Percentiles rank a stretch among this genome's conserved stretches.
phyloP scores from a whole-genome alignment of 192 early-diverging fungal species.

The Kappamyces sp. region DNA sequence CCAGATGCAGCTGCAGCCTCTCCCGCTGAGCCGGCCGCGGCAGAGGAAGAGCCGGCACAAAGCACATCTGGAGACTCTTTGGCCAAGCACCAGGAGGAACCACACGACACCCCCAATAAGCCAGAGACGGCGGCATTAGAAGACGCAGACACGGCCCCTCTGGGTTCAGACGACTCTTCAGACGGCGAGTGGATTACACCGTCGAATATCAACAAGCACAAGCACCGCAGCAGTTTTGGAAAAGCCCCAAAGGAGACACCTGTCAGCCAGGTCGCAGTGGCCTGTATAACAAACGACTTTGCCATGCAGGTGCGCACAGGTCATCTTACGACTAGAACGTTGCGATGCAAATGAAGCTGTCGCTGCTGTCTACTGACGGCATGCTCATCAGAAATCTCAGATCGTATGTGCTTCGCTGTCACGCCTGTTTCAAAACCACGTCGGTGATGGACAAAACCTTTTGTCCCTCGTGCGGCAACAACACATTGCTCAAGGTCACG shows the following conservation, averaged over 20 bases:
- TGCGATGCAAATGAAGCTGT: slow-evolving; percentile 84
- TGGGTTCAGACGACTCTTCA: background rate
- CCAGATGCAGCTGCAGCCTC: slow-evolving; percentile 1
- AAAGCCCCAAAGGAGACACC: slow-evolving; percentile 16
- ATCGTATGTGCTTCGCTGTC: slow-evolving; percentile 89
- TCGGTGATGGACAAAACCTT: slow-evolving; percentile 84
- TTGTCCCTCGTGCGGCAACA: slow-evolving; percentile 86
- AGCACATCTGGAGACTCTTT: background rate
- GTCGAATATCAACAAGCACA: slow-evolving; percentile 68
- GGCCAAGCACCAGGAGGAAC: slow-evolving; percentile 5
- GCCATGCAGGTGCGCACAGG: slow-evolving; percentile 72
- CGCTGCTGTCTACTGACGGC: slow-evolving; percentile 79
- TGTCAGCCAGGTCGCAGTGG: slow-evolving; percentile 56
- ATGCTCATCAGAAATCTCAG: slow-evolving; percentile 67
- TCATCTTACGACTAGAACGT: slow-evolving; percentile 57
- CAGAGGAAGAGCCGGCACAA: background rate
- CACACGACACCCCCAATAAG: slow-evolving; percentile 5
- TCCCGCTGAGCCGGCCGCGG: background rate
- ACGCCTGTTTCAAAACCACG: slow-evolving; percentile 84
- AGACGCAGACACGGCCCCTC: background rate
- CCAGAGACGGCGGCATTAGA: background rate
- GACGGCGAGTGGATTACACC: slow-evolving; percentile 93
- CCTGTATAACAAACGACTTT: slow-evolving; percentile 87
- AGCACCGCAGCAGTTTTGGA: slow-evolving; percentile 29
- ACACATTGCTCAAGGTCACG: slow-evolving; percentile 79